phyloP scores from a whole-genome alignment of 331 rosid species.

The Quercus tomentella region DNA sequence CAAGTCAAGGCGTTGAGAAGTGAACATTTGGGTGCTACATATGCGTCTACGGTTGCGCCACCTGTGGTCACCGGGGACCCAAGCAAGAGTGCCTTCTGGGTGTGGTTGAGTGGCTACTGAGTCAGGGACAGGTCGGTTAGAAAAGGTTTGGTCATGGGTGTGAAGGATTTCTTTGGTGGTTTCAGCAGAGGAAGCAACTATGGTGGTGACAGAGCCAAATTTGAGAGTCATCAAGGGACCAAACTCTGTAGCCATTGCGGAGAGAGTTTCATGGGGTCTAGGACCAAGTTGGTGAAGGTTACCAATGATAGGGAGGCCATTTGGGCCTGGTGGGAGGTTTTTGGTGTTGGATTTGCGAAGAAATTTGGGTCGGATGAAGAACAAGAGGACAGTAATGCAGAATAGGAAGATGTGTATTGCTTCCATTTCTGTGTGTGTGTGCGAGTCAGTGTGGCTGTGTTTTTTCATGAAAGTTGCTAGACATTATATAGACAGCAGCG shows the following conservation, averaged over 20 bases:
- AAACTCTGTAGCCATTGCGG: conserved; percentile 28
- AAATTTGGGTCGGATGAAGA: conserved; percentile 1
- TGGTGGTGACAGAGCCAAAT: conserved; percentile 36
- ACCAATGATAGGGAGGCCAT: conserved; percentile 46
- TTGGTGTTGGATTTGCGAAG: not conserved
- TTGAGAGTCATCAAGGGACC: conserved; percentile 55
- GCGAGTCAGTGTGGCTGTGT: too few species aligned
- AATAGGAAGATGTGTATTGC: conserved; percentile 11
- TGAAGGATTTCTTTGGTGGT: conserved; percentile 52
- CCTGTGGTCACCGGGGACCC: conserved; percentile 45
- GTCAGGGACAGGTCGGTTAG: conserved; percentile 44
- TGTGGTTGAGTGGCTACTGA: conserved; percentile 47
- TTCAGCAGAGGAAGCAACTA: conserved; percentile 42
- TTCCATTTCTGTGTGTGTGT: conserved; percentile 17
- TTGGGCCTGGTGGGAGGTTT: conserved; percentile 54
- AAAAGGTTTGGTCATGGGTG: conserved; percentile 40
- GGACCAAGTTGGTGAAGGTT: conserved; percentile 56
- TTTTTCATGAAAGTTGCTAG: too few species aligned
- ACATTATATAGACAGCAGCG: too few species aligned
- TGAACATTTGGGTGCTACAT: conserved; percentile 47
- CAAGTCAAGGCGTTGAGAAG: conserved; percentile 42
- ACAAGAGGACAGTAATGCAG: not conserved
- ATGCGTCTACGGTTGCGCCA: conserved; percentile 62
- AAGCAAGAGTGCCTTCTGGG: conserved; percentile 46
- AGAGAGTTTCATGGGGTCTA: conserved; percentile 37